Base-by-base conservation (phyloP, 2,329 filamentous ascomycete species). In the Botrytis deweyae region DNA sequence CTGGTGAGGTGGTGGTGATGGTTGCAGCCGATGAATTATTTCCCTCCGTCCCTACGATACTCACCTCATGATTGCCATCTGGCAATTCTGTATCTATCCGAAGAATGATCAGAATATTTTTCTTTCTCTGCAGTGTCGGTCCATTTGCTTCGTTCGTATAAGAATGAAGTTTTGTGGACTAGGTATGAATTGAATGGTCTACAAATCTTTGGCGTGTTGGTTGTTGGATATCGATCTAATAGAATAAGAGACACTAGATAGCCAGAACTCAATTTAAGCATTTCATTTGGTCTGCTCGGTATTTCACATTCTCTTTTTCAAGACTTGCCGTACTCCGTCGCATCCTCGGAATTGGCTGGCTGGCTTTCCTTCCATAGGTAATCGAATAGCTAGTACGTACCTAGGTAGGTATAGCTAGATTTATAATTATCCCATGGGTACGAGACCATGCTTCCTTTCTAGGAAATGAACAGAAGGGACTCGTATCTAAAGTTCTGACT, bases 51-150 rank as follows among this genome's bases (percentile, higher is more conserved):
- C 44, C 59, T 29, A 20, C 29, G 29, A 29, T 29, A 29, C 40
- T 16, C 40, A 16, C 62, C 70, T 72, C 70, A 61, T 72, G 70
- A 72, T 72, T 61, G 36, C 70, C 70, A 72, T 59, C 62, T 67
- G 70, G 62, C 70, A 59, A 36, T 46, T 38, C 62, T 72, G 62
- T 38, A 8, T 2, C 49, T 46, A 49, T 46, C 62, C 62, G 62
- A 55, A 49, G 29, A 49, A 49, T 36, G 63, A 18, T 6, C 29
- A 9, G 29, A 36, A 8, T 0, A 25, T 46, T 36, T 25, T 46
- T 36, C 10, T n/a, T 9, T n/a, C 22, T n/a, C 1, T 6, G 18
- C n/a, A 18, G 10, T 33, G 33, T 0, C 33, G 33, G 33, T 14
- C 9, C 7, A 29, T 8, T 12, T 46, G 18, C n/a, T 22, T 66